Percentiles rank a stretch among this genome's conserved stretches.
phyloP scores from a whole-genome alignment of 2,329 filamentous ascomycete species.

The Sporothrix humicola region DNA sequence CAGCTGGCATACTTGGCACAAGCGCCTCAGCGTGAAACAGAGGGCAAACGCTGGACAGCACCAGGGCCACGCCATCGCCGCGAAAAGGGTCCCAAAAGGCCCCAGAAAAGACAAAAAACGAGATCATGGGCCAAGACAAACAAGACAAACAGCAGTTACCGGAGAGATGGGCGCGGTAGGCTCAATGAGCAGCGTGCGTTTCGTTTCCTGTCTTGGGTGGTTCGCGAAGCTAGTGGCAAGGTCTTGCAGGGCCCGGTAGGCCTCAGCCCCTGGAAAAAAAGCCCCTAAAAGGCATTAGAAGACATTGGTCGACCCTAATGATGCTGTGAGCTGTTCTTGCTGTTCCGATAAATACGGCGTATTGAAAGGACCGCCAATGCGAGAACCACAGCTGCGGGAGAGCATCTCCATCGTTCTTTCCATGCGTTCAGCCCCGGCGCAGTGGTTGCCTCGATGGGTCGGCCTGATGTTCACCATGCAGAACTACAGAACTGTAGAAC shows the following conservation, averaged over 20 bases:
- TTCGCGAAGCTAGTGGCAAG: slow-evolving; percentile 23
- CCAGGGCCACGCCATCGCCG: neutral
- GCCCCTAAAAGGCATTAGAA: neutral
- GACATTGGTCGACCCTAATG: neutral
- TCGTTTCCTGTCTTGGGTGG: neutral
- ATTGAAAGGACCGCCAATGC: slow-evolving; percentile 17
- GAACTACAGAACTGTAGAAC: no score
- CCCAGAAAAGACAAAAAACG: neutral
- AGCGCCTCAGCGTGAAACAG: slow-evolving; percentile 19
- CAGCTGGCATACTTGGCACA: slow-evolving; percentile 21
- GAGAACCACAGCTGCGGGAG: neutral
- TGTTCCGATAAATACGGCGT: slow-evolving; percentile 16
- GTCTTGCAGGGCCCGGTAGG: slow-evolving; percentile 5
- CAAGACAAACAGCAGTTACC: slow-evolving; percentile 26
- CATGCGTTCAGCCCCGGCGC: slow-evolving; percentile 5
- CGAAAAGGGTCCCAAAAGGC: no score
- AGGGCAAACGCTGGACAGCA: slow-evolving; percentile 18
- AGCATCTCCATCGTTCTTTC: neutral
- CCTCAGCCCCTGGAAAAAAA: slow-evolving; percentile 14
- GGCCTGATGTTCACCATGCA: no score
- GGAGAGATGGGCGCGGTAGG: slow-evolving; percentile 15
- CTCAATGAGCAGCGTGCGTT: slow-evolving; percentile 3
- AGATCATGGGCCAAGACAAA: slow-evolving; percentile 2
- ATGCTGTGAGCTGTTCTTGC: no score
- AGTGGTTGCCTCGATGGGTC: slow-evolving; percentile 3